Conservation (phyloP, 148 eudicot species). For the Suaeda aralocaspica region DNA sequence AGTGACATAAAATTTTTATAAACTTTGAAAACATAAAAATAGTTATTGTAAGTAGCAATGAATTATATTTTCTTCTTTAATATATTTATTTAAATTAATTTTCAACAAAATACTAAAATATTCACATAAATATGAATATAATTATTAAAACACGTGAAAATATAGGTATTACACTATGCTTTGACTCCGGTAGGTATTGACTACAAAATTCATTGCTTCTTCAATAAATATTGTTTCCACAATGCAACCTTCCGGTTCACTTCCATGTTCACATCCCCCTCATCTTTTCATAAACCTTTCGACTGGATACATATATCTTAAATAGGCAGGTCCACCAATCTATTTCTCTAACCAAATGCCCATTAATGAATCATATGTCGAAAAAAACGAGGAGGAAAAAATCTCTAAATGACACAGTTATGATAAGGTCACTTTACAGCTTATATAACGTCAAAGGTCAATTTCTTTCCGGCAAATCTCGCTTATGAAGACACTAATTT, state of each 20-base stretch:
- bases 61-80: too few relatives aligned
- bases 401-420: constrained; percentile 19
- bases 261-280: background rate
- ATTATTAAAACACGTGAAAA: too few relatives aligned
- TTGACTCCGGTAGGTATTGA: too few relatives aligned
- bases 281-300: background rate
- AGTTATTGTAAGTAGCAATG: too few relatives aligned
- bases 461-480: too few relatives aligned
- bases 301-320: background rate
- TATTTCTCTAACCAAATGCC: constrained; percentile 3
- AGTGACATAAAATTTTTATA: too few relatives aligned
- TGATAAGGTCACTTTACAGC: background rate
- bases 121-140: too few relatives aligned
- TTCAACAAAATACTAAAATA: too few relatives aligned
- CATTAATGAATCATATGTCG: constrained; percentile 11
- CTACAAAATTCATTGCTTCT: background rate
- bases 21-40: too few relatives aligned
- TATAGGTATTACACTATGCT: too few relatives aligned
- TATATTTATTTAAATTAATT: too few relatives aligned
- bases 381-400: constrained; percentile 12
- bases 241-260: background rate
- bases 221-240: background rate
- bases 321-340: background rate
- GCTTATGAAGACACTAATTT: too few relatives aligned
- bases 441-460: background rate